Evolutionary conservation across 257 asterid genomes (phyloP), one percentile per base, ranked within the genome.

Genomic region (Fraxinus americana): DNA sequence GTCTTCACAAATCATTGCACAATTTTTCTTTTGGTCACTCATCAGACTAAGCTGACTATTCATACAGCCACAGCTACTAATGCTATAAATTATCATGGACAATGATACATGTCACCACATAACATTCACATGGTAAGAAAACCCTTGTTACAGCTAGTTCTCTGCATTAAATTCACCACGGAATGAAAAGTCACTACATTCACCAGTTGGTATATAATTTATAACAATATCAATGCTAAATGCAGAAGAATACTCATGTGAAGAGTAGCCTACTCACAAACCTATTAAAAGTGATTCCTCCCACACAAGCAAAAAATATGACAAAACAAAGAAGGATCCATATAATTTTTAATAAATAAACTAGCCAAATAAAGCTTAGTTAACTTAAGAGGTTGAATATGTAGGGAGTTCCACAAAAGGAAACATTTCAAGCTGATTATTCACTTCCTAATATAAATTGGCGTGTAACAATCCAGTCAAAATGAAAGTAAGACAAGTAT

Each of bases 11-110:
- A 70, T 67, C 39, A 70, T 43, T 32, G 66, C 74, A 59, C 43
- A 16, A 43, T 63, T 41, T 29, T 48, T 50, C 67, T 70, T 66
- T 41, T 36, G 12, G 72, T n/a, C 54, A 34, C 50, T 21, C 45
- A 54, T 17, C 4, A 75, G 72, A 73, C 65, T 13, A 38, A 36
- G 52, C 61, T 25, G 19, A 67, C 69, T 21, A 30, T 35, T 17
- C 65, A 68, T 19, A 61, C 59, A 70, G 73, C 27, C 35, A 19
- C 12, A 78, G 74, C 67, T 70, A 75, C 27, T 50, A 69, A n/a
- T 45, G 5, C 52, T 43, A 43, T 43, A 38, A 38, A 7, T 7
- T 38, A 38, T 38, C 45, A 9, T 39, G 45, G 45, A 39, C 12
- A 39, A 45, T 13, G 52, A 12, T 13, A 45, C 17, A 45, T 43